Base-by-base conservation (phyloP, 2,329 filamentous ascomycete species). In the Metarhizium album region DNA sequence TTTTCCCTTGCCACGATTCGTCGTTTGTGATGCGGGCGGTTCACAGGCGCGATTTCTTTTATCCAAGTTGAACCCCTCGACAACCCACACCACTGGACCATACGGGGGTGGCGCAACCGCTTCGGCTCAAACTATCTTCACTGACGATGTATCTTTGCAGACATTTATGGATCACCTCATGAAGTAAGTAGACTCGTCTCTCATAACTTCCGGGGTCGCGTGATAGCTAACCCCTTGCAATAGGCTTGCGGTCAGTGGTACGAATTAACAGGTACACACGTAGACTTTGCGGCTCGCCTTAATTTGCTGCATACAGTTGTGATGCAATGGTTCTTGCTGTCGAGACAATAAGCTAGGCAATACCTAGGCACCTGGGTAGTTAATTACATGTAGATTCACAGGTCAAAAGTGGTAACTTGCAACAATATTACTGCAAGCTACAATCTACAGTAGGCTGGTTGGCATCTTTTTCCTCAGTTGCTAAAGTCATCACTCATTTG, bases 91-190 rank as follows among this genome's bases (percentile, higher is more conserved):
- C 0, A 90, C 86, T 0, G 88, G 89, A 49, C 86, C 87, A 13
- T 97, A 95, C 63, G 93, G 93, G 51, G 90, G 90, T 54, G 87
- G 91, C 46, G 83, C 86, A 29, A 78, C 80, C 2, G 87, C 91
- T 63, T 90, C 86, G 45, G 90, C 91, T 8, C 93, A 98, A 70
- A 98, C 93, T 4, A 98, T 98, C 61, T 98, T 98, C 72, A 98
- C 93, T 1, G 93, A 98, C 63, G 93, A 98, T 68, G 93, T 98
- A 50, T 96, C 90, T 50, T 74, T 98, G 64, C 91, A 97, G 70
- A 97, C 91, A 1, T 98, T 98, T 66, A 98, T 98, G 93, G 93
- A 98, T 63, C 90, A 97, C 71, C 74, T 98, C 66, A 98, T 98
- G 93, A 98, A 98, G 88, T 90, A 76, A 71, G 29, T 16, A 4